These are phyloP conservation scores for Fusarium protoensiforme DNA, from an alignment of 2,329 filamentous ascomycete genomes.

Conservation along the genomic window DNA sequence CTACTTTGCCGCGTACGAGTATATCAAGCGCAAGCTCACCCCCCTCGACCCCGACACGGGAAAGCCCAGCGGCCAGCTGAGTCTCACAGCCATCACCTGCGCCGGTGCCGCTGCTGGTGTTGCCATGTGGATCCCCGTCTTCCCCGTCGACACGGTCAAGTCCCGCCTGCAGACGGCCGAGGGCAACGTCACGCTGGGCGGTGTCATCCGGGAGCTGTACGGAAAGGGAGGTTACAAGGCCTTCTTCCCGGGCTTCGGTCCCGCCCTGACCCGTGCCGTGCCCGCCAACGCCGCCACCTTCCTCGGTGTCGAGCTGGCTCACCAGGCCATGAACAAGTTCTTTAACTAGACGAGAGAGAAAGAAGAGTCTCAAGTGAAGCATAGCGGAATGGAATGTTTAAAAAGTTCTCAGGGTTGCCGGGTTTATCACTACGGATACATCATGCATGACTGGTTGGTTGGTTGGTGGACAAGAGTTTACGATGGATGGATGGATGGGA, in stretches of 20 bases:
- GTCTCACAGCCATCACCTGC: constrained; percentile 82
- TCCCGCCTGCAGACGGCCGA: constrained; percentile 91
- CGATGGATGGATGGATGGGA: constrained; percentile 11
- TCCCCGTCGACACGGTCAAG: constrained; percentile 98
- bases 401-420: constrained; percentile 27
- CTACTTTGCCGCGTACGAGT: constrained; percentile 98
- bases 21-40: constrained; percentile 88
- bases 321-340: constrained; percentile 82
- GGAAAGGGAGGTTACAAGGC: constrained; percentile 84
- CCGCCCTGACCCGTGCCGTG: constrained; percentile 90
- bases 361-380: neutral
- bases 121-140: constrained; percentile 99
- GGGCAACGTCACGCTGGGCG: constrained; percentile 82
- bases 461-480: constrained; percentile 2
- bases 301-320: constrained; percentile 83
- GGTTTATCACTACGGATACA: neutral
- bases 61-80: constrained; percentile 79
- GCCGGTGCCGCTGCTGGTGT: constrained; percentile 93
- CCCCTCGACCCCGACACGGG: constrained; percentile 81
- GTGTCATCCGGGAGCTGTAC: constrained; percentile 86
- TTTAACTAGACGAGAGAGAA: constrained; percentile 55
- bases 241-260: constrained; percentile 97
- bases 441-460: constrained; percentile 1
- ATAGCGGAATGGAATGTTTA: neutral
- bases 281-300: constrained; percentile 98